Evolutionary conservation across 306 rosid genomes (phyloP).

Genomic region (Quercus parvula): DNA sequence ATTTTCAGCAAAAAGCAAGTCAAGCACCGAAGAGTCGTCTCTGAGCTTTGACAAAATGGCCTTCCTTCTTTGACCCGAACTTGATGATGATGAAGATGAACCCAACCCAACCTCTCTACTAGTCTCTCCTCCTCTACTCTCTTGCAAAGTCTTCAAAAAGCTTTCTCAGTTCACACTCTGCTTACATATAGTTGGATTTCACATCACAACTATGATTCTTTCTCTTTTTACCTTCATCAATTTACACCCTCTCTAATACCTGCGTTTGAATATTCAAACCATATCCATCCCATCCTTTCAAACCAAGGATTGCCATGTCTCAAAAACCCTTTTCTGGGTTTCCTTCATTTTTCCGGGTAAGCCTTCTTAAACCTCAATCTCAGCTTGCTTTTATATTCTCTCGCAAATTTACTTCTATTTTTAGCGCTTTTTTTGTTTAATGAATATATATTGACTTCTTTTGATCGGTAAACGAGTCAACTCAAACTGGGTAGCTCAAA

Average conservation of each 20-base stretch:
- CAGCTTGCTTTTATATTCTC: slow-evolving; percentile 27
- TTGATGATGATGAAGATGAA: too few relatives aligned
- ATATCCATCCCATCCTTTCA: neutral
- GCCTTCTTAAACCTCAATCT: neutral
- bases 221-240: neutral
- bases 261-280: neutral
- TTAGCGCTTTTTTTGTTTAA: neutral
- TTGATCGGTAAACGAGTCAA: slow-evolving; percentile 5
- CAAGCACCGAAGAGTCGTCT: slow-evolving; percentile 26
- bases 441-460: neutral
- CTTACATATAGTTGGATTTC: neutral
- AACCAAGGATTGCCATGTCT: slow-evolving; percentile 9
- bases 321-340: slow-evolving; percentile 11
- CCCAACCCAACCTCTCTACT: too few relatives aligned
- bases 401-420: neutral
- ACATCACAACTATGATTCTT: neutral
- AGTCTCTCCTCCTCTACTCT: neutral
- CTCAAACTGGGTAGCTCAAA: slow-evolving; percentile 7
- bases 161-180: slow-evolving; percentile 19
- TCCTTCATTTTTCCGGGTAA: neutral
- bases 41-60: slow-evolving; percentile 34
- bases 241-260: neutral
- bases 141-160: neutral
- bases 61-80: slow-evolving; percentile 32
- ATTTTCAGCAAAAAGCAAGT: slow-evolving; percentile 11